These are phyloP conservation scores for Cryptosporidium muris DNA, from an alignment of 169 alveolate genomes.

Conservation along the genomic window DNA sequence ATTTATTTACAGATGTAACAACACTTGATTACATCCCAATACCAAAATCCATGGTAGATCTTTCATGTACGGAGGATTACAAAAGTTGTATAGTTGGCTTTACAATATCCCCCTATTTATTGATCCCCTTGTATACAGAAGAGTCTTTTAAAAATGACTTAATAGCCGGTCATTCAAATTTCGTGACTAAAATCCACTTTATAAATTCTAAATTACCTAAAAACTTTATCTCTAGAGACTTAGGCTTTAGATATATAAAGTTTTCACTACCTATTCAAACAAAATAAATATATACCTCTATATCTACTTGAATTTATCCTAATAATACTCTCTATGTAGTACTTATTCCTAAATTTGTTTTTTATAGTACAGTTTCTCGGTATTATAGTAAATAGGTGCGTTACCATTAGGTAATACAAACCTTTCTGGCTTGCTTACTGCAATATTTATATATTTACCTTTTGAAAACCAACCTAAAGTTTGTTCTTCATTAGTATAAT, in stretches of 20 bases:
- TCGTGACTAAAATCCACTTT: conserved; percentile 37
- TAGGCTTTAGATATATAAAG: conserved; percentile 49
- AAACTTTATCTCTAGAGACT: conserved; percentile 33
- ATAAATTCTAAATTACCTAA: conserved; percentile 21
- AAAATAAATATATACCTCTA: background rate
- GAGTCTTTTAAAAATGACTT: conserved; percentile 33
- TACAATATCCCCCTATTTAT: conserved; percentile 1
- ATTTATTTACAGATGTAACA: conserved; percentile 36
- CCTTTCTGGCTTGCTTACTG: conserved; percentile 67
- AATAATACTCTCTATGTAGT: background rate
- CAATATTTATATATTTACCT: conserved; percentile 53
- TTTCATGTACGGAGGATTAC: conserved; percentile 32
- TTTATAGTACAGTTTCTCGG: conserved; percentile 40
- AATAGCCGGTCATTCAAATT: conserved; percentile 48
- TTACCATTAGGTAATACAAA: conserved; percentile 57
- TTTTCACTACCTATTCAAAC: conserved; percentile 49
- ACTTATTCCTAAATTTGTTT: background rate
- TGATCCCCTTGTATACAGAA: conserved; percentile 8
- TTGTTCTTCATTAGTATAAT: conserved; percentile 49
- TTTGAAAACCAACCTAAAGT: conserved; percentile 36
- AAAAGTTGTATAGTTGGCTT: conserved; percentile 39
- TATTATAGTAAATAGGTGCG: conserved; percentile 15
- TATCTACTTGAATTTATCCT: background rate
- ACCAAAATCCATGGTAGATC: conserved; percentile 33
- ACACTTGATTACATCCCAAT: conserved; percentile 3